Evolutionary conservation across 176 grass and related monocot species (phyloP), one percentile per base, ranked within the genome.

Genomic region (Rhynchospora breviuscula): DNA sequence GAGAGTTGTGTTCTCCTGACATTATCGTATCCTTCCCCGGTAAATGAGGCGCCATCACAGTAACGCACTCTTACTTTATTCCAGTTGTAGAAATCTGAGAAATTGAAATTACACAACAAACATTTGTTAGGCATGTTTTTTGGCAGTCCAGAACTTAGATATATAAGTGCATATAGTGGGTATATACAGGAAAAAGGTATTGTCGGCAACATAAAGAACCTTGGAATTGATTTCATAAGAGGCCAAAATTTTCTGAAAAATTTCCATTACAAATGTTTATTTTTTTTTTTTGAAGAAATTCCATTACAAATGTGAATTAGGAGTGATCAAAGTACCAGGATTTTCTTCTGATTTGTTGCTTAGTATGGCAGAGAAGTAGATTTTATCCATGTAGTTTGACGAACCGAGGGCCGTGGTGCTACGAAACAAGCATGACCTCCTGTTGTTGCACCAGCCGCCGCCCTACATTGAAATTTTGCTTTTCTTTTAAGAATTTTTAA

Each of bases 61-160:
- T 94, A 98, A 53, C 89, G 90, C 70, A 98, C 79, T 65, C 91
- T 98, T 22, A 94, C 95, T 86, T 91, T 98, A 54, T 98, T 98
- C 95, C 95, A 98, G 54, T 91, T 93, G 81, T 93, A 91, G 69
- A 98, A 98, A 74, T 98, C 95, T 98, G 88, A 51, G 33, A 14
- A 63, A 64, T 22, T 49, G 9, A 81, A 63, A 66, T 47, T 47
- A 33, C 43, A 14, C 43, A 14, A 66, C n/a, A 44, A 13, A 48
- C 12, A 6, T 64, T 54, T 66, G 48, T 43, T n/a, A 61, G 68
- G 79, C 35, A 82, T 73, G 73, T 10, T 29, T 29, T 29, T 29
- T 35, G 61, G 11, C 18, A 49, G 3, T 40, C 3, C 19, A 48
- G 44, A 5, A 35, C 51, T 7, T 18, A 54, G 12, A 48, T 23